Percentiles rank a stretch among this genome's conserved stretches.
Evolutionary conservation across 352 stramenopile species (phyloP).

Genomic region (Achlya hypogyna): DNA sequence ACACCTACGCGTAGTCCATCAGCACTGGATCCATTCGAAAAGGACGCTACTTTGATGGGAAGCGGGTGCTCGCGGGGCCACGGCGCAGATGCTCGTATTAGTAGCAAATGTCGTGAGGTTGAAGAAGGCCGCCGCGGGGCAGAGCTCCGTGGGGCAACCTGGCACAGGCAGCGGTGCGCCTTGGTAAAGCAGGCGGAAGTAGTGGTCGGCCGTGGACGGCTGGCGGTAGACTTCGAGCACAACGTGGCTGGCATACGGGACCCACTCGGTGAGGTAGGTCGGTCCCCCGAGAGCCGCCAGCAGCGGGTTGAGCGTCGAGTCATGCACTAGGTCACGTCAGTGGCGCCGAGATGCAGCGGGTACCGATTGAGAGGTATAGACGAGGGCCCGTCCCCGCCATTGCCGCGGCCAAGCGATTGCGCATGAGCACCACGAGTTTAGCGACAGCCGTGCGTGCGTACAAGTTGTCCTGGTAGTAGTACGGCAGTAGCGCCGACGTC

Average conservation of each 20-base stretch:
- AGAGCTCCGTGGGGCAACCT: not conserved
- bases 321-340: constrained; percentile 1
- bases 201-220: not conserved
- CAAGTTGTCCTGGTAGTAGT: not conserved
- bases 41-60: not conserved
- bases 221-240: constrained; percentile 5
- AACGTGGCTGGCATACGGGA: constrained; percentile 16
- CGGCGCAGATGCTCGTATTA: not conserved
- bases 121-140: not conserved
- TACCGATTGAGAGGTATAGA: constrained; percentile 8
- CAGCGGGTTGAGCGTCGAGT: constrained; percentile 10
- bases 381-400: not conserved
- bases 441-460: not conserved
- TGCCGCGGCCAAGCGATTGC: not conserved
- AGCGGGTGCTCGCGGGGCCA: not conserved
- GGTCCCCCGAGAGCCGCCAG: constrained; percentile 10
- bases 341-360: not conserved
- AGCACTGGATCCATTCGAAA: not conserved
- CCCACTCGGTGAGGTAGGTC: constrained; percentile 13
- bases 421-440: not conserved
- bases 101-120: not conserved
- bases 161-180: constrained; percentile 1
- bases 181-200: constrained; percentile 16
- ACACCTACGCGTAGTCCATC: not conserved
- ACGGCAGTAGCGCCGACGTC: not conserved